Percentiles rank a stretch among this genome's conserved stretches.
These are phyloP conservation scores for Phytophthora macrochlamydospora DNA, from an alignment of 352 stramenopile genomes.

Conservation along the genomic window DNA sequence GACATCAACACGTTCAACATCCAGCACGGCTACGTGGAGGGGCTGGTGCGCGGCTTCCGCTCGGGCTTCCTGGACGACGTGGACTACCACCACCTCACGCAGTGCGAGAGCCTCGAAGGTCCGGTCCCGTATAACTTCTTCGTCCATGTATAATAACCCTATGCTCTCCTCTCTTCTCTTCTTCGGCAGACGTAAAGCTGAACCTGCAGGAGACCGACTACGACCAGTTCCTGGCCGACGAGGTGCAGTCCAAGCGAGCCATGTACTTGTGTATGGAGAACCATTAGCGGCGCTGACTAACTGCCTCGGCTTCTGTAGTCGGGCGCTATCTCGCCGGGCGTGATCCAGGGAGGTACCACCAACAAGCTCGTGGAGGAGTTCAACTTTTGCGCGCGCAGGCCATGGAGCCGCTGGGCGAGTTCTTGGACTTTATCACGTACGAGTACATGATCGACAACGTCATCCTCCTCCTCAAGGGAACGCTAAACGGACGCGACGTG, in stretches of 20 bases:
- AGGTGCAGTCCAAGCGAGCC: conserved; percentile 47
- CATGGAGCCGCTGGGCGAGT: conserved; percentile 95
- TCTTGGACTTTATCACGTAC: conserved; percentile 98
- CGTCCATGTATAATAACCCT: too few species aligned
- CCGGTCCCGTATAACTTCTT: background rate
- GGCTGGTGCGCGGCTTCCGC: conserved; percentile 96
- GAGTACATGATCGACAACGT: conserved; percentile 99
- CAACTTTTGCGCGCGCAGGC: conserved; percentile 97
- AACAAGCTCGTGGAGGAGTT: conserved; percentile 96
- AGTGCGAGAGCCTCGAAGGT: conserved; percentile 93
- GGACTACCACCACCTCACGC: conserved; percentile 90
- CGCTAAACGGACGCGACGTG: conserved; percentile 95
- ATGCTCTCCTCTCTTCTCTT: background rate
- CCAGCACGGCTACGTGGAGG: conserved; percentile 97
- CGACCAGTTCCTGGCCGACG: conserved; percentile 95
- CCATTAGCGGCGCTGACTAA: too few species aligned
- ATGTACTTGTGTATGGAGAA: too few species aligned
- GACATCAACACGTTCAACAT: conserved; percentile 98
- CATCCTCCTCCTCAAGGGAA: conserved; percentile 98
- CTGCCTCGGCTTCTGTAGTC: conserved; percentile 45
- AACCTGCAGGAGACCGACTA: conserved; percentile 99
- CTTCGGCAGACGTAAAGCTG: conserved; percentile 78
- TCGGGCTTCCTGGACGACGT: conserved; percentile 89
- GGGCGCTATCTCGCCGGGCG: conserved; percentile 58
- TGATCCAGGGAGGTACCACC: conserved; percentile 88